Percentiles rank a stretch among this genome's conserved stretches.
Evolutionary conservation across 2,329 filamentous ascomycete species (phyloP).

Genomic region (Lecanosticta acicola): DNA sequence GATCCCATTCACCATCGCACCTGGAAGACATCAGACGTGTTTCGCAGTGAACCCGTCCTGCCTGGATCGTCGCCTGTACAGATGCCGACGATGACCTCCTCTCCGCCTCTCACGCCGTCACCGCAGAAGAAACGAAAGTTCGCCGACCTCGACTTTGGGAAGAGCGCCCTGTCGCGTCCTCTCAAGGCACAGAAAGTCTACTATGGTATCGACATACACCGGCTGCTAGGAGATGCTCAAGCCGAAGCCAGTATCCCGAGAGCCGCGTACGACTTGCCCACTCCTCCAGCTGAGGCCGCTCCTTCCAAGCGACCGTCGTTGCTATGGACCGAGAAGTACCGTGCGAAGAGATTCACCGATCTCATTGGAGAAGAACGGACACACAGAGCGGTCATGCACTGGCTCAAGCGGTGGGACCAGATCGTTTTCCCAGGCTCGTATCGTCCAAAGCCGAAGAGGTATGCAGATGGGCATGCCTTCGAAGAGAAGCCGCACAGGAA

Average conservation of each 20-base stretch:
- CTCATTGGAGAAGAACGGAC: constrained; percentile 91
- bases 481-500: constrained; percentile 74
- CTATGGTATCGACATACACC: constrained; percentile 89
- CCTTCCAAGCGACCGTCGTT: constrained; percentile 42
- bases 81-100: constrained; percentile 58
- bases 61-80: constrained; percentile 49
- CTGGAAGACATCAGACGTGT: constrained; percentile 44
- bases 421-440: constrained; percentile 78
- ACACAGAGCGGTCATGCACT: constrained; percentile 81
- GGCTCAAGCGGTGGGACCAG: constrained; percentile 91
- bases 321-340: constrained; percentile 97
- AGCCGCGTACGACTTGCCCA: constrained; percentile 26
- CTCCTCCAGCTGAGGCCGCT: constrained; percentile 37
- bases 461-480: constrained; percentile 41
- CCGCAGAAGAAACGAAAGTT: constrained; percentile 19
- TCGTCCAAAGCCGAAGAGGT: constrained; percentile 50
- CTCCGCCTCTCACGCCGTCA: constrained; percentile 46
- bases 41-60: constrained; percentile 41
- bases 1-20: constrained; percentile 49
- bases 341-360: constrained; percentile 85
- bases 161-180: constrained; percentile 32
- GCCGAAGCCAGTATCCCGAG: constrained; percentile 48
- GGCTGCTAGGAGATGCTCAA: constrained; percentile 66
- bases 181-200: constrained; percentile 69
- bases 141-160: constrained; percentile 26